These are phyloP conservation scores for Debaryomyces castellii DNA, from an alignment of 805 yeast species.

Conservation along the genomic window DNA sequence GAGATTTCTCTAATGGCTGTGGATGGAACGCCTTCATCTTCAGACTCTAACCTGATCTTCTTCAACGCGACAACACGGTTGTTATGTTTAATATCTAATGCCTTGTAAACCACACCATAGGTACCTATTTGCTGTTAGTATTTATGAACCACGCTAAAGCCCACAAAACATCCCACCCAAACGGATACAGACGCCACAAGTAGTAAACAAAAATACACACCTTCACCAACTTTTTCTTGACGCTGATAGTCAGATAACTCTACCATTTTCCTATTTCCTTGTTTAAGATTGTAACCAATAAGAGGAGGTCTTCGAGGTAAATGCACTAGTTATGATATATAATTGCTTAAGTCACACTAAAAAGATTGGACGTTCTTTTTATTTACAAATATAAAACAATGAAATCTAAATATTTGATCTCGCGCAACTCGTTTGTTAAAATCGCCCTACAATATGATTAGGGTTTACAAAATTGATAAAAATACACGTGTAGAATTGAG, in stretches of 20 bases:
- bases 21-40: conserved; percentile 98
- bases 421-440: not conserved
- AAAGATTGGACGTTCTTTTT: not conserved
- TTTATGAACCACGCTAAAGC: too few species aligned
- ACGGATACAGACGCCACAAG: too few species aligned
- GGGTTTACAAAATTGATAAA: not conserved
- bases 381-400: not conserved
- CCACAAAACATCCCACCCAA: too few species aligned
- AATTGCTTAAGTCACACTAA: not conserved
- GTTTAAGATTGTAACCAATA: not conserved
- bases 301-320: not conserved
- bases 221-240: conserved; percentile 96
- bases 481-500: not conserved
- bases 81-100: conserved; percentile 82
- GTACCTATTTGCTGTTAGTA: conserved; percentile 53
- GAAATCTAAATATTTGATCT: not conserved
- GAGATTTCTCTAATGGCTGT: conserved; percentile 98
- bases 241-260: conserved; percentile 91
- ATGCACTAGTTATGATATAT: not conserved
- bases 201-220: conserved; percentile 35
- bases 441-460: not conserved
- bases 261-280: conserved; percentile 48
- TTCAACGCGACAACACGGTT: conserved; percentile 95
- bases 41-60: conserved; percentile 92
- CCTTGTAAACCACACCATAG: conserved; percentile 97